Base-by-base conservation (phyloP, 2,329 filamentous ascomycete genomes). In the Neopestalotiopsis sp. region DNA sequence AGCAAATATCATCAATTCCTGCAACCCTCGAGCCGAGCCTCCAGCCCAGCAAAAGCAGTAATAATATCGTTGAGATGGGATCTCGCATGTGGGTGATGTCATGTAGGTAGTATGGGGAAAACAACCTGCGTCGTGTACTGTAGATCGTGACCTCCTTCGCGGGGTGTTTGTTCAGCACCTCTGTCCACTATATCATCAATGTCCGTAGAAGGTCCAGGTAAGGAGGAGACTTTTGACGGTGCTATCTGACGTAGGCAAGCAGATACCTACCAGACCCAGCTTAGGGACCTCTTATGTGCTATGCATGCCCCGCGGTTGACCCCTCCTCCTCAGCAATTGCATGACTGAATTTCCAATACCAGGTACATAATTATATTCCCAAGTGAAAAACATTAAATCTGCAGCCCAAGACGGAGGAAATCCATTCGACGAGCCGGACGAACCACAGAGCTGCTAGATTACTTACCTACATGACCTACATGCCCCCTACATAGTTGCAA, bases 381-480 rank as follows among this genome's bases (percentile, higher is more conserved):
- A 52, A 49, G 20, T 52, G 7, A 24, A n/a, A 7, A n/a, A 9
- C 45, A 20, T n/a, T 3, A 52, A 13, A 52, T 52, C 45, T 52
- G 45, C 45, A 52, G 45, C 45, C 45, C 45, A 52, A 52, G 45
- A 52, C 45, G n/a, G 45, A 52, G 45, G n/a, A 52, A 52, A n/a
- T 52, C 14, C 14, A 52, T 17, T 38, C 6, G 45, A 52, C 7
- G 45, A 52, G 45, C 45, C 45, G 45, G 20, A 52, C 17, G 45
- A 52, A 52, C 45, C 45, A 52, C 17, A n/a, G 7, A 52, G 45
- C 45, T 52, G 45, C 17, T n/a, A n/a, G 14, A 7, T 52, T 17
- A n/a, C 17, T 52, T 10, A 17, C 45, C 45, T 20, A 17, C 45
- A 52, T 52, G 17, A 52, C 20, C 45, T 49, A 14, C 17, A 10